Evolutionary conservation across 768 basidiomycete genomes (phyloP), one percentile per base, ranked within the genome.

Genomic region (Tylopilus felleus): DNA sequence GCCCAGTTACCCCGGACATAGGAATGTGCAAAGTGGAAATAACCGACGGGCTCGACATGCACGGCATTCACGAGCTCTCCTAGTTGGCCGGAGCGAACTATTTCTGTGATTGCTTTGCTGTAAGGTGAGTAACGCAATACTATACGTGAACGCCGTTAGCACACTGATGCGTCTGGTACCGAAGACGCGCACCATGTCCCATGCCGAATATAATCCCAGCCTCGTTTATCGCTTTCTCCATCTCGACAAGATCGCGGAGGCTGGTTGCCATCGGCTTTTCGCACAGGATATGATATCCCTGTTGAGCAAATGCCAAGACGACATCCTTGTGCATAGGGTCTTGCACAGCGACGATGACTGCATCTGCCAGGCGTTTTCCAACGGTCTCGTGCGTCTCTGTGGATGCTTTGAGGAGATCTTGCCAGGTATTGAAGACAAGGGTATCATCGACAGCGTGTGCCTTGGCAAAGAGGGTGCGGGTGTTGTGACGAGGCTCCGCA

Each of bases 251-350:
- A 58, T 90, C 90, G 49, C 79, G 75, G 35, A 88, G 62, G 49
- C 68, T 80, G 5, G 88, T 93, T 1, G 91, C 89, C 87, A 95
- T 90, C 0, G 93, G 93, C 66, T 95, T 95, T 78, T 95, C 93
- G 69, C 93, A 94, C 21, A 95, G 77, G 52, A 95, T 89, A 61
- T 93, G 85, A 64, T 94, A 94, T 1, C 90, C 90, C 63, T 90
- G 90, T 39, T 76, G 78, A 0, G 85, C 85, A 71, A 92, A 93
- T 0, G 85, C 88, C 9, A 80, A 65, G 0, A 87, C 80, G 8
- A 91, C 85, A 55, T 89, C 85, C 23, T 77, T 74, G 63, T 95
- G 93, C 79, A 90, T 78, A 36, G 78, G 73, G 63, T 95, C 93
- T 58, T 91, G 90, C 1, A 93, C 88, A 7, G 88, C 79, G 58